phyloP scores from a whole-genome alignment of 1,139 yeast genomes.

The Pichia sp. region DNA sequence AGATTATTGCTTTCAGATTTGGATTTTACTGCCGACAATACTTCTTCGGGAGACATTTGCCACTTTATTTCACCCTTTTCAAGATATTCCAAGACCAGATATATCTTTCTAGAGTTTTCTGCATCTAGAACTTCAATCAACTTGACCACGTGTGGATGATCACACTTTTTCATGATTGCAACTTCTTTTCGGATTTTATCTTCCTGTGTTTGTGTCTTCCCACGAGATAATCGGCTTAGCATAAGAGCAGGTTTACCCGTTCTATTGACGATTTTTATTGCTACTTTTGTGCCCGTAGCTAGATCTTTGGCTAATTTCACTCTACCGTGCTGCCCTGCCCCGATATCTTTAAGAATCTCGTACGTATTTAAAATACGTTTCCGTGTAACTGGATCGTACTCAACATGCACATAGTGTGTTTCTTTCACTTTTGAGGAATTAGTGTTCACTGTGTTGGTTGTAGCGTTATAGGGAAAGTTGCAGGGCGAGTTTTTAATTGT shows the following conservation, averaged over 20 bases:
- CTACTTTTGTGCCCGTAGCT: conserved; percentile 68
- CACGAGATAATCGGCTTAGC: conserved; percentile 36
- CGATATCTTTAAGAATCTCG: conserved; percentile 82
- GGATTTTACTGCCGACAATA: not conserved
- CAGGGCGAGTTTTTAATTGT: not conserved
- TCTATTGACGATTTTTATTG: conserved; percentile 88
- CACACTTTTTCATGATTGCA: conserved; percentile 92
- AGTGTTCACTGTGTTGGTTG: not conserved
- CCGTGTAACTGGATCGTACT: conserved; percentile 83
- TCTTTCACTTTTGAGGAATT: conserved; percentile 60
- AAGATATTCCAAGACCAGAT: conserved; percentile 83
- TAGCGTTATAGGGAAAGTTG: conserved; percentile 7
- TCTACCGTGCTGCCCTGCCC: conserved; percentile 96
- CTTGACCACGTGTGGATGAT: conserved; percentile 85
- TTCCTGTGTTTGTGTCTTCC: conserved; percentile 44
- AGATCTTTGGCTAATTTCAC: conserved; percentile 85
- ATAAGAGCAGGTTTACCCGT: conserved; percentile 54
- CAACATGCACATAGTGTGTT: conserved; percentile 74
- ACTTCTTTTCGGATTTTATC: conserved; percentile 83
- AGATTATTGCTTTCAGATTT: conserved; percentile 14
- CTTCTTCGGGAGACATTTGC: conserved; percentile 41
- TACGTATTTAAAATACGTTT: conserved; percentile 85
- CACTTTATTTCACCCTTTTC: conserved; percentile 92
- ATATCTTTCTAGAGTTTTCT: conserved; percentile 74
- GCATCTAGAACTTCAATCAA: conserved; percentile 90